A percentile compares a stretch with the other conserved stretches of the same genome.
Evolutionary conservation across 169 alveolate species (phyloP).

Genomic region (Neospora caninum): DNA sequence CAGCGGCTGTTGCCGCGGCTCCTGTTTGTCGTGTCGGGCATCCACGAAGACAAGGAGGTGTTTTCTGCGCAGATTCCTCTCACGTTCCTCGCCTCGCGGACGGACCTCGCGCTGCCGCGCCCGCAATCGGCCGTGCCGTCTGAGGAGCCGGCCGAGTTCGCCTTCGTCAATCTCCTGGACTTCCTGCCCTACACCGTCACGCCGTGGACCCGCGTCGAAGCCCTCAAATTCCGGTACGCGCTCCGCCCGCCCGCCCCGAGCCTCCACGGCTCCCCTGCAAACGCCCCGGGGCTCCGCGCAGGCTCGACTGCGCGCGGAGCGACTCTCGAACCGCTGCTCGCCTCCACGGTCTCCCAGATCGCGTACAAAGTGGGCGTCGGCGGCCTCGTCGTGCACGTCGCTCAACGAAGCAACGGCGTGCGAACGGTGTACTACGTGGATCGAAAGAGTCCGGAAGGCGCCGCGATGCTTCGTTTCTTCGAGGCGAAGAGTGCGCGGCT

Average conservation of each 20-base stretch:
- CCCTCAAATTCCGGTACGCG: not conserved
- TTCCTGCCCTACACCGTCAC: not conserved
- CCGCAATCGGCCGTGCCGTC: not conserved
- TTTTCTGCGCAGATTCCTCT: conserved; percentile 13
- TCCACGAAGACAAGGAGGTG: not conserved
- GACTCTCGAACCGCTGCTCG: not conserved
- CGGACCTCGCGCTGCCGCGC: not conserved
- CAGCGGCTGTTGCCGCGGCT: not conserved
- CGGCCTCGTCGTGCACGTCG: not conserved
- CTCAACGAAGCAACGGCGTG: not conserved
- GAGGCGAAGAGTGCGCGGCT: not conserved
- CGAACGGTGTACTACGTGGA: not conserved
- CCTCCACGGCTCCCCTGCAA: not conserved
- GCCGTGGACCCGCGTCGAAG: conserved; percentile 18
- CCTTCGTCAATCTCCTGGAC: conserved; percentile 13
- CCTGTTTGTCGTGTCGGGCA: not conserved
- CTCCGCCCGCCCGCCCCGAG: not conserved
- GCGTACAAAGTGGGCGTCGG: not conserved
- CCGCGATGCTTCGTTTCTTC: not conserved
- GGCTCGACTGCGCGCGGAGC: not conserved
- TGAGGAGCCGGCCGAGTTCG: not conserved
- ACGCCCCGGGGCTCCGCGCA: not conserved
- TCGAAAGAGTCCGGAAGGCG: not conserved
- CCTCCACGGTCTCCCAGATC: not conserved
- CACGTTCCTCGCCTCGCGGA: not conserved